Evolutionary conservation across 2,329 filamentous ascomycete species (phyloP), one percentile per base, ranked within the genome.

Genomic region (Aspergillus tanneri): DNA sequence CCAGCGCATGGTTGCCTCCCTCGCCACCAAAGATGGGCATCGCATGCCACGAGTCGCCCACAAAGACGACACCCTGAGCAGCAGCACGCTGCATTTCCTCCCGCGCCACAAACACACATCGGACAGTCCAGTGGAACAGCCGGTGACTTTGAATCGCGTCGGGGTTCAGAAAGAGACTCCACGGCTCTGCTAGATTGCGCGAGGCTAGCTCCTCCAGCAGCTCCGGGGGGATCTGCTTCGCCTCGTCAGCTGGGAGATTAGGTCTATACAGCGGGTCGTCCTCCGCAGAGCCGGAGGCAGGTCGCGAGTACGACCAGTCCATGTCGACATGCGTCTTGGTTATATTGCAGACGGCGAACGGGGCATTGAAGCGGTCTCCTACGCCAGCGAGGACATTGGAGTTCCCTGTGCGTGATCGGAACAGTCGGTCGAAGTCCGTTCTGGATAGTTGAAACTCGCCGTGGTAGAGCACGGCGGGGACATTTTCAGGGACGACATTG

Each of bases 1-100:
- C 36, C 8, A 52, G 18, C 23, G 49, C 49, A 35, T 52, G 49
- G 16, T 46, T 46, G 1, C 49, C 49, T 8, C 49, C 49, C 30
- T 52, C 49, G 0, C 49, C 49, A 1, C 49, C 49, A 30, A 52
- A 52, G 2, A 52, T 52, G 12, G 49, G 49, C 49, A 52, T 52
- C 5, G 49, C 49, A 28, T 52, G 49, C 49, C 49, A 52, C 34
- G 49, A 42, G 23, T 52, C 49, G 2, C 49, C 49, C 0, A 52
- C 18, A 16, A 43, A 18, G 12, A 46, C 49, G 14, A 52, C 41
- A 2, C 45, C 45, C 9, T 12, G 24, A 11, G n/a, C 12, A 5
- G 27, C 16, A 16, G n/a, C 24, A 3, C 16, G 21, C 18, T 42
- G 27, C 22, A 45, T 28, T n/a, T 52, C 41, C 1, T 24, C 28